Evolutionary conservation across 257 asterid genomes (phyloP), one percentile per base, ranked within the genome.

Genomic region (Striga asiatica): DNA sequence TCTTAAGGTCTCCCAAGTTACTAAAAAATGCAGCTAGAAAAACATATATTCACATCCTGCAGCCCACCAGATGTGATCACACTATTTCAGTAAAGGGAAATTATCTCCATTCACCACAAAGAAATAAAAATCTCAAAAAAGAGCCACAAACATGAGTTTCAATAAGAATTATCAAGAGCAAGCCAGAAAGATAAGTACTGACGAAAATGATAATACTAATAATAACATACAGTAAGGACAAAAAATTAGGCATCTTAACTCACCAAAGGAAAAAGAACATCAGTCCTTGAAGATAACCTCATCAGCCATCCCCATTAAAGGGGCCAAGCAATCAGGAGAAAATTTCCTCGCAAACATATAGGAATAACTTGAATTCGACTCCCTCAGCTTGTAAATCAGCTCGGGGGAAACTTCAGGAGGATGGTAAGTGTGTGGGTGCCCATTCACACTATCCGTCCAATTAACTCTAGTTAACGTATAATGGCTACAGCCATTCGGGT

Each of bases 391-490:
- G 68, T 74, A 59, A 62, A 89, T 83, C 72, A 85, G 74, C 53
- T 81, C 80, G 5, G 82, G 17, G 6, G 88, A 74, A 14, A 89
- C 73, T 60, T 89, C 95, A 3, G 64, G 29, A 16, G 83, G 89
- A 35, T 75, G 70, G 73, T 89, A 89, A 27, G 94, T 89, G 72
- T 76, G 95, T 2, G 97, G 97, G 56, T 89, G 97, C 4, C 97
- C 97, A 38, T 79, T 68, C 12, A 80, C 79, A 22, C 76, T 70
- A 28, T 74, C 92, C 0, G 94, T 88, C 97, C 97, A 89, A 74
- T 89, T 85, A 34, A 89, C 95, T 61, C 82, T 66, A n/a, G 97
- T 89, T 54, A 89, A 58, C 41, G 97, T 83, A 50, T 57, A 81
- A 1, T 61, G 63, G 16, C 83, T 66, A 46, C 93, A 83, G 3